Conservation (phyloP, 345 rosid genomes). For the Rhizophora mangle region DNA sequence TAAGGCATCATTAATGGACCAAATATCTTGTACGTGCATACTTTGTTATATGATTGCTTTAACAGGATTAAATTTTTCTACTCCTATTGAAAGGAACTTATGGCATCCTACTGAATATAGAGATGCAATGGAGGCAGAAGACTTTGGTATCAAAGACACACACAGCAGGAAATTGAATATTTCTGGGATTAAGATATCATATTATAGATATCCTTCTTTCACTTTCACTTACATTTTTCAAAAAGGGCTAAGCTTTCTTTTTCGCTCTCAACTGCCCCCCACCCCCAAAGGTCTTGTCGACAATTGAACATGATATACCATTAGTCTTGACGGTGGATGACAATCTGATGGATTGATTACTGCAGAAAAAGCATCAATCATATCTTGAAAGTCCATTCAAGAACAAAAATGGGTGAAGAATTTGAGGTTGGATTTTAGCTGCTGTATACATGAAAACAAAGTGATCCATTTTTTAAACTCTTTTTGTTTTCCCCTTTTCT, state of each 20-base stretch:
- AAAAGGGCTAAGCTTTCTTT: conserved; percentile 11
- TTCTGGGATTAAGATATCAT: not conserved
- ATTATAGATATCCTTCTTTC: conserved; percentile 18
- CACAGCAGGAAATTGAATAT: not conserved
- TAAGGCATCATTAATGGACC: no score
- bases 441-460: conserved; percentile 14
- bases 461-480: conserved; percentile 8
- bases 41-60: no score
- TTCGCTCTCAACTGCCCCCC: conserved; percentile 27
- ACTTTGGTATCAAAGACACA: not conserved
- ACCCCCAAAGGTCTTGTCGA: no score
- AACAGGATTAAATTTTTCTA: no score
- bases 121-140: no score
- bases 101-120: no score
- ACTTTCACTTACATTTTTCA: conserved; percentile 26
- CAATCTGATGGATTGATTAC: conserved; percentile 16
- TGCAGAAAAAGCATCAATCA: conserved; percentile 4
- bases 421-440: conserved; percentile 31
- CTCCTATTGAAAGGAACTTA: no score
- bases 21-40: no score
- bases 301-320: no score
- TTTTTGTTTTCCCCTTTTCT: not conserved
- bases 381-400: conserved; percentile 29
- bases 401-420: conserved; percentile 19
- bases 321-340: no score